Evolutionary conservation across 345 rosid species (phyloP).

Genomic region (Salix viminalis): DNA sequence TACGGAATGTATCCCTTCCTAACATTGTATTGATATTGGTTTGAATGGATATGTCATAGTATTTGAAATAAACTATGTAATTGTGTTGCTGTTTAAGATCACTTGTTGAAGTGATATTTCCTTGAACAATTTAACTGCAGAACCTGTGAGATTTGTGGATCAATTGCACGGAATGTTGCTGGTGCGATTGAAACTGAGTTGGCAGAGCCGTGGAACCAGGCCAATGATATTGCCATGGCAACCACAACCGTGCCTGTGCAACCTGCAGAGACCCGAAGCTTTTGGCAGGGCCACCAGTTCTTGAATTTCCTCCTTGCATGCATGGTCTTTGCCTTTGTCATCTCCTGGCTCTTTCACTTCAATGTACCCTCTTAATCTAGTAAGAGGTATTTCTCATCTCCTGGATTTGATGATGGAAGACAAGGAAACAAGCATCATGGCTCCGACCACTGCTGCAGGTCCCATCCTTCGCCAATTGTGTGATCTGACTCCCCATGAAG

Average conservation of each 20-base stretch:
- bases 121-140: conserved; percentile 32
- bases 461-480: not conserved
- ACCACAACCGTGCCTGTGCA: conserved; percentile 25
- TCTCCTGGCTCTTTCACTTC: conserved; percentile 95
- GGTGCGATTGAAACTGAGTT: conserved; percentile 46
- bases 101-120: not conserved
- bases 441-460: conserved; percentile 1
- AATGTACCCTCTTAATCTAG: conserved; percentile 52
- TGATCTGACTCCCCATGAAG: not conserved
- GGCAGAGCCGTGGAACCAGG: conserved; percentile 45
- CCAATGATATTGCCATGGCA: conserved; percentile 30
- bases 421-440: not conserved
- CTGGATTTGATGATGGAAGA: conserved; percentile 3
- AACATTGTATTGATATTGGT: not conserved
- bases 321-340: conserved; percentile 89
- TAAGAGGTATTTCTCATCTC: not conserved
- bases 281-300: conserved; percentile 82
- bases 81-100: not conserved
- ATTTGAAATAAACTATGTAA: not conserved
- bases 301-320: conserved; percentile 85
- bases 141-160: conserved; percentile 93
- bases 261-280: conserved; percentile 42
- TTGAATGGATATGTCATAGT: not conserved
- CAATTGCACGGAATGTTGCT: conserved; percentile 62
- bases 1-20: not conserved